Evolutionary conservation across 176 grass and related monocot genomes (phyloP), one percentile per base, ranked within the genome.

Genomic region (Calamus simplicifolius): DNA sequence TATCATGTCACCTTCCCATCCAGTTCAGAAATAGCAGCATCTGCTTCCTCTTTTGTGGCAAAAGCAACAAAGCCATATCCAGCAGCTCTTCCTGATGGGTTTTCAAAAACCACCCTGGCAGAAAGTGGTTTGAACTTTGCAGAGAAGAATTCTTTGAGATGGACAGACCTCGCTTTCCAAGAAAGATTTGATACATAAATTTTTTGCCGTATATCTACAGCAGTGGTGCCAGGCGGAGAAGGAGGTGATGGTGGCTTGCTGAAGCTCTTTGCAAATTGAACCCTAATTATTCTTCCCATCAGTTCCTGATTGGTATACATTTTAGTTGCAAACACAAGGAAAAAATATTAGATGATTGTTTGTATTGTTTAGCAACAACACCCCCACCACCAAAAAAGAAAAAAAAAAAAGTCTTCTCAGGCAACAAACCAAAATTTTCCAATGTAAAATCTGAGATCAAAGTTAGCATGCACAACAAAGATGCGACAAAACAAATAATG

Each of bases 31-130:
- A 97, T 74, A 74, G 93, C 87, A 49, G 57, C 54, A 49, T 88
- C 87, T 13, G 78, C 92, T 69, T 91, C 87, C 60, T 80, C 78
- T 62, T 85, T 75, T 50, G 87, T 91, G 43, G 70, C 81, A 59
- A 91, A 97, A 54, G 61, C 74, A 71, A 91, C 93, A 82, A 97
- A 97, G 54, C 93, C 81, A 23, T 91, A 97, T n/a, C 87, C 93
- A 63, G 81, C 78, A 71, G 93, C 75, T 54, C 73, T 75, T 77
- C 73, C 77, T 16, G 31, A 72, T 31, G 63, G 28, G 54, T 75
- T 82, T 7, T 88, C 69, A 29, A 97, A 97, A 56, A 88, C 73
- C 19, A 97, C 49, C 29, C 77, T 81, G 26, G 78, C 49, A 21
- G 86, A 97, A 63, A 80, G 51, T 0, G 92, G 87, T 10, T 80